phyloP scores from a whole-genome alignment of 2,329 filamentous ascomycete species.

The Talaromyces sp. region DNA sequence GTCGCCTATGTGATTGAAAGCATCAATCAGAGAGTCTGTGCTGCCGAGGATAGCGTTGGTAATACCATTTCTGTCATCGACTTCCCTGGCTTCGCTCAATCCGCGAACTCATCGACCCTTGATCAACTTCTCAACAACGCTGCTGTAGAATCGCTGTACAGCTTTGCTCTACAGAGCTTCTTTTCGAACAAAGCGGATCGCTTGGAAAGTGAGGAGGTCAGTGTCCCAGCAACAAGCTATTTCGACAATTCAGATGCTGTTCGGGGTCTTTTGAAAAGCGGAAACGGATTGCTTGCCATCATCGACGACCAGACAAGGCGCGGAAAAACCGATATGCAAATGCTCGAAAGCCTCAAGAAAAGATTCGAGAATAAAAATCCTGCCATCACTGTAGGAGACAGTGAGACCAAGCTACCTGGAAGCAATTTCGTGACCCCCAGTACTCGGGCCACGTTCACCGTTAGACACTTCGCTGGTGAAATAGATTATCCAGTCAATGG shows the following conservation, averaged over 20 bases:
- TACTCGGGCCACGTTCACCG: constrained; percentile 73
- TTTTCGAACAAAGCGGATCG: constrained; percentile 92
- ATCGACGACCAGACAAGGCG: constrained; percentile 92
- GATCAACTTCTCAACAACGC: constrained; percentile 95
- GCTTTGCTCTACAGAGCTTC: constrained; percentile 90
- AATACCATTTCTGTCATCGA: constrained; percentile 96
- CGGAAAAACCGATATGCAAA: constrained; percentile 80
- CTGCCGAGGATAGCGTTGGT: constrained; percentile 77
- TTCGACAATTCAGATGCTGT: constrained; percentile 97
- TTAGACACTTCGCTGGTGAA: constrained; percentile 94
- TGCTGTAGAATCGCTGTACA: constrained; percentile 86
- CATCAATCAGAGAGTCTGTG: constrained; percentile 86
- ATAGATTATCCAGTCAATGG: constrained; percentile 88
- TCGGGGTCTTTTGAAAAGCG: constrained; percentile 82
- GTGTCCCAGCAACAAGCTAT: constrained; percentile 86
- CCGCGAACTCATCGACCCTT: constrained; percentile 76
- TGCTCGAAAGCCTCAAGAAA: constrained; percentile 85
- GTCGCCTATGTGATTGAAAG: constrained; percentile 92
- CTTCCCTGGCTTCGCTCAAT: constrained; percentile 90
- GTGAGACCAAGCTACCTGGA: constrained; percentile 73
- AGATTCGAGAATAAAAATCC: constrained; percentile 93
- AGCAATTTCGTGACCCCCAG: constrained; percentile 89
- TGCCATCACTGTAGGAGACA: constrained; percentile 73
- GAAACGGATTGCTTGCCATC: constrained; percentile 89
- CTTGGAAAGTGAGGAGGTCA: constrained; percentile 89